phyloP scores from a whole-genome alignment of 768 basidiomycete species.

The Lepiota brunneoincarnata region DNA sequence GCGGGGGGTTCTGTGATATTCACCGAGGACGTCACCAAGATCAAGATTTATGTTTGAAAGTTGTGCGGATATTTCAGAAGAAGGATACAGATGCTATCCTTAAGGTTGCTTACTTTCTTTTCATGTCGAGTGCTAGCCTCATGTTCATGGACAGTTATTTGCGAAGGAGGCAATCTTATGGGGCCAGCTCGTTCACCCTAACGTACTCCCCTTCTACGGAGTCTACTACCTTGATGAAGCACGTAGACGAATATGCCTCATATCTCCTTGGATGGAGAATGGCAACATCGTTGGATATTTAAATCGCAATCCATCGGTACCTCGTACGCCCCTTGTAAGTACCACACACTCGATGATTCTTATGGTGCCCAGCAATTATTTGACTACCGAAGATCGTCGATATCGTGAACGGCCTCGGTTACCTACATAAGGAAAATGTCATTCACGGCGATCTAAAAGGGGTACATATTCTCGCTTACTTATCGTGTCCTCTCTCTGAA shows the following conservation, averaged over 20 bases:
- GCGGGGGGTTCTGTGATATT: background rate
- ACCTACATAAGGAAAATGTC: slow-evolving; percentile 12
- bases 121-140: too few species aligned
- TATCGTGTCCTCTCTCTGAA: background rate
- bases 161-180: background rate
- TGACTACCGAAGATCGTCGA: slow-evolving; percentile 7
- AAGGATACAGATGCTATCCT: too few species aligned
- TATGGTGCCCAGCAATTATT: background rate
- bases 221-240: slow-evolving; percentile 2
- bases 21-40: background rate
- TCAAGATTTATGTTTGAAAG: background rate
- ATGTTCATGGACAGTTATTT: background rate
- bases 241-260: background rate
- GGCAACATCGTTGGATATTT: slow-evolving; percentile 6
- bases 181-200: slow-evolving; percentile 5
- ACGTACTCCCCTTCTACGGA: slow-evolving; percentile 10
- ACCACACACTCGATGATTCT: background rate
- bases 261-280: slow-evolving; percentile 13
- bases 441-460: slow-evolving; percentile 18
- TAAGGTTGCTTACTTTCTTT: too few species aligned
- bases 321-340: slow-evolving; percentile 6
- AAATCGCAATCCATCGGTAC: background rate
- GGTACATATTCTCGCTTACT: background rate
- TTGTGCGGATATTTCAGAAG: background rate
- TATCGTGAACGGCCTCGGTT: slow-evolving; percentile 10